Evolutionary conservation across 2,329 filamentous ascomycete species (phyloP), one percentile per base, ranked within the genome.

Genomic region (Cercospora beticola): DNA sequence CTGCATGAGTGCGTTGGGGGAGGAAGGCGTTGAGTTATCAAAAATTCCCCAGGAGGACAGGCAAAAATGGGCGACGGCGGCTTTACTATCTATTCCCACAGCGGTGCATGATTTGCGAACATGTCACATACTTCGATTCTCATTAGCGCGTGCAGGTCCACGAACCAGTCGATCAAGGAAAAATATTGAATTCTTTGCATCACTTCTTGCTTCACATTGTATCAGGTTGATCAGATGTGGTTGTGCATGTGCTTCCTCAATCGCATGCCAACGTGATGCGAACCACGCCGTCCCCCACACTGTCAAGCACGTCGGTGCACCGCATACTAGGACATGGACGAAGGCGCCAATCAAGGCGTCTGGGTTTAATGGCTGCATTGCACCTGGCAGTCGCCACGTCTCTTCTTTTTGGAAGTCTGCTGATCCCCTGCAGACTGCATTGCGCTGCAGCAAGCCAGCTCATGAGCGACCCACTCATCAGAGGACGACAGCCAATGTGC

Each of bases 361-460:
- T 43, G 36, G 36, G 6, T 43, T n/a, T 16, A 8, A 43, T 43
- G 36, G 36, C 36, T 43, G 18, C 18, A 16, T 30, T 58, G 54
- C 26, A 33, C 54, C 23, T 33, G 30, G 54, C 14, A 30, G 23
- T 58, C 54, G 54, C 26, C 54, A 58, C 54, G 21, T 18, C 26
- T 16, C 23, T 10, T 33, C 26, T 18, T 58, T 33, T 33, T 31
- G 54, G 10, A 31, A 31, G 2, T 58, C 21, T 31, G 54, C 54
- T 46, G 36, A 18, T 28, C 36, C 59, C 31, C 59, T 62, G 59
- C 59, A 62, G 59, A 43, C 16, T 46, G 59, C 59, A 62, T 23
- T 23, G 23, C 16, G 58, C 3, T 28, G 30, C 31, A 33, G 58
- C 21, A 30, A 58, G 31, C 18, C 59, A 62, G 59, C 57, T 60